Percentiles rank a stretch among this genome's conserved stretches.
phyloP scores from a whole-genome alignment of 2,329 filamentous ascomycete genomes.

The Aspergillus tamarii region DNA sequence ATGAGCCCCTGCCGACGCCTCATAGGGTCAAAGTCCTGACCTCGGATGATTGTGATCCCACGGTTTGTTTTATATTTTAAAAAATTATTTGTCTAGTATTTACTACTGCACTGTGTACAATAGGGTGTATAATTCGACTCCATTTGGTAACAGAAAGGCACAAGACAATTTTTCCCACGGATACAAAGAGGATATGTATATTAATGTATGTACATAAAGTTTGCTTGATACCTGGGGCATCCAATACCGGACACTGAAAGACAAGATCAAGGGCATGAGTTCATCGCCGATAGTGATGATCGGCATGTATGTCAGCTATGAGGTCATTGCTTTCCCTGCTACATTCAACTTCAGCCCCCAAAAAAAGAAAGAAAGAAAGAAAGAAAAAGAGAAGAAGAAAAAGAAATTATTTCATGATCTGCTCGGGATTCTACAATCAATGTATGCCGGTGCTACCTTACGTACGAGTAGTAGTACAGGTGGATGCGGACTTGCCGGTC shows the following conservation, averaged over 20 bases:
- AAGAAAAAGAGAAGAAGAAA: neutral
- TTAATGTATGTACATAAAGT: conserved; percentile 12
- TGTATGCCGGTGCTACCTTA: conserved; percentile 10
- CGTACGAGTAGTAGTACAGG: neutral
- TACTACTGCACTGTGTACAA: neutral
- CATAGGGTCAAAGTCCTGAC: conserved; percentile 9
- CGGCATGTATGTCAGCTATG: conserved; percentile 1
- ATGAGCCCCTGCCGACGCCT: conserved; percentile 9
- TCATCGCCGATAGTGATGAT: conserved; percentile 4
- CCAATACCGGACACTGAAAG: conserved; percentile 1
- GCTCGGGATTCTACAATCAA: neutral
- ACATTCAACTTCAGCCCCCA: neutral
- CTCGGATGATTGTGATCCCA: neutral
- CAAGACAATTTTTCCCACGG: neutral
- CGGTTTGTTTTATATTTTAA: neutral
- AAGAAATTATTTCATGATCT: neutral
- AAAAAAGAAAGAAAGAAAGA: too few species aligned
- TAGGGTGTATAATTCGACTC: neutral
- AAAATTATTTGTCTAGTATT: neutral
- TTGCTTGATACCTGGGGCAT: conserved; percentile 1
- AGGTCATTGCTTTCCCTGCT: neutral
- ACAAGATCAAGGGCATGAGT: conserved; percentile 7
- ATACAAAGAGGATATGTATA: neutral
- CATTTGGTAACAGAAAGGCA: neutral
- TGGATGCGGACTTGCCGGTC: conserved; percentile 15